phyloP scores from a whole-genome alignment of 1,139 yeast species.

The Candida gigantensis region DNA sequence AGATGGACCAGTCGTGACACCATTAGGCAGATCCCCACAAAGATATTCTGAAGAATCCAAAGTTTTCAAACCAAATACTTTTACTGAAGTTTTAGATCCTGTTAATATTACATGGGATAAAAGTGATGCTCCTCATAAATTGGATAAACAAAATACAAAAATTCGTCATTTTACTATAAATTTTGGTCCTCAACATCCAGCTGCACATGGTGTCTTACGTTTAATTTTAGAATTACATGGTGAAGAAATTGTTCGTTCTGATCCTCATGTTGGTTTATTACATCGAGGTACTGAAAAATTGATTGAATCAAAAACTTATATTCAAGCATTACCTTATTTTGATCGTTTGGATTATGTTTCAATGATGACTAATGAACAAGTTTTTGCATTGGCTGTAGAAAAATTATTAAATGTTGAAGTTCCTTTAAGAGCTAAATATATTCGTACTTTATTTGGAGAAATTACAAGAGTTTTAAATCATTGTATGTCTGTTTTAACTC shows the following conservation, averaged over 20 bases:
- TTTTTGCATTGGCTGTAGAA: conserved; percentile 81
- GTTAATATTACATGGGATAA: conserved; percentile 50
- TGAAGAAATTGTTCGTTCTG: conserved; percentile 83
- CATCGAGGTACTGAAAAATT: conserved; percentile 90
- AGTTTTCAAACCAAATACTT: conserved; percentile 37
- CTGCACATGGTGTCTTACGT: conserved; percentile 91
- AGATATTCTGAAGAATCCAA: conserved; percentile 22
- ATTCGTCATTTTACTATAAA: conserved; percentile 87
- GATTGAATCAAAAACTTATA: conserved; percentile 80
- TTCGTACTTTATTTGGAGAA: conserved; percentile 85
- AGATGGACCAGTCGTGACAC: conserved; percentile 9
- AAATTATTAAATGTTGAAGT: conserved; percentile 83
- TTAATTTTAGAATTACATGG: conserved; percentile 85
- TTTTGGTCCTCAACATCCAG: conserved; percentile 95
- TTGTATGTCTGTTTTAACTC: conserved; percentile 83
- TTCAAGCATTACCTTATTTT: conserved; percentile 86
- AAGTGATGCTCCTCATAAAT: conserved; percentile 47
- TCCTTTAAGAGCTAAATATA: conserved; percentile 81
- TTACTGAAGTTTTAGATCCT: conserved; percentile 48
- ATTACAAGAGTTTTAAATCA: conserved; percentile 84
- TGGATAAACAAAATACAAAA: conserved; percentile 52
- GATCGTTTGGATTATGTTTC: conserved; percentile 88
- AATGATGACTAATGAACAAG: conserved; percentile 93
- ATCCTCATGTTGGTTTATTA: conserved; percentile 85
- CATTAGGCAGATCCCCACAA: conserved; percentile 13